phyloP scores from a whole-genome alignment of 331 rosid genomes.

The Pyrus hybrid region DNA sequence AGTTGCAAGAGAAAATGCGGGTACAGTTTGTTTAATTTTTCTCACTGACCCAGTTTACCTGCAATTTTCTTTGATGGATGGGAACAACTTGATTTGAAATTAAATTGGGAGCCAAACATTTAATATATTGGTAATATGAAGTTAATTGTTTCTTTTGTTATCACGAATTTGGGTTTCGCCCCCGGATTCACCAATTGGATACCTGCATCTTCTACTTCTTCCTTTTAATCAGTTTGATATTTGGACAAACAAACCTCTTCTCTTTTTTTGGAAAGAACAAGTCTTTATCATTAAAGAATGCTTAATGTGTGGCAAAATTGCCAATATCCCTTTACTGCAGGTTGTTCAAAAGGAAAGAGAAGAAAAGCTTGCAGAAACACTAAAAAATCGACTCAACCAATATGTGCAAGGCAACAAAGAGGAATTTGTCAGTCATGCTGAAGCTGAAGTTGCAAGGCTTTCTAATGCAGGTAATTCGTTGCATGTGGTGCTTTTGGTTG shows the following conservation, averaged over 20 bases:
- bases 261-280: background rate
- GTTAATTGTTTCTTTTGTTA: background rate
- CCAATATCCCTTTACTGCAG: slow-evolving; percentile 29
- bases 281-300: background rate
- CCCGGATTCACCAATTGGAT: background rate
- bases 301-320: background rate
- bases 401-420: slow-evolving; percentile 82
- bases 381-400: slow-evolving; percentile 65
- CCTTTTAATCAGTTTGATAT: background rate
- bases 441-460: slow-evolving; percentile 78
- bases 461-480: slow-evolving; percentile 70
- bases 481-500: background rate
- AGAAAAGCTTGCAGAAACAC: slow-evolving; percentile 72
- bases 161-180: background rate
- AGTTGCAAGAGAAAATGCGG: slow-evolving; percentile 93
- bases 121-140: background rate
- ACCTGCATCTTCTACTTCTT: background rate
- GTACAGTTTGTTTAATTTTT: slow-evolving; percentile 23
- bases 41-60: background rate
- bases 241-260: too few species aligned
- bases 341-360: slow-evolving; percentile 91
- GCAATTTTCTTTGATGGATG: background rate
- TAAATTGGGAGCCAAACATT: background rate
- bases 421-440: slow-evolving; percentile 58
- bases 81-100: background rate